Percentiles rank a stretch among this genome's conserved stretches.
phyloP scores from a whole-genome alignment of 2,329 filamentous ascomycete species.

The Penicillium decumbens region DNA sequence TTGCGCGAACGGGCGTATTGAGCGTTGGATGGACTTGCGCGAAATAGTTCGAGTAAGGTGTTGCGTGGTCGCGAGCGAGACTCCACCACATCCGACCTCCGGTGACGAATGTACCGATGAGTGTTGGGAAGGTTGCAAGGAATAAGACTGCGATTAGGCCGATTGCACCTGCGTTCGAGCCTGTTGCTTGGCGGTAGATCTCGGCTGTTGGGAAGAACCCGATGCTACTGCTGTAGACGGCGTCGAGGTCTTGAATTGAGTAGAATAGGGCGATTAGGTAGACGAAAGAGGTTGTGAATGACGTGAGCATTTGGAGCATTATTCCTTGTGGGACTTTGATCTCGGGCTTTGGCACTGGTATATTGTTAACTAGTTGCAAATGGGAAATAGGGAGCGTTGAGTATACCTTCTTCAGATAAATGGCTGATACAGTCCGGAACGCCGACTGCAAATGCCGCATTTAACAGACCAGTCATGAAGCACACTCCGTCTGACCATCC shows the following conservation, averaged over 20 bases:
- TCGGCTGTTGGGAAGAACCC: slow-evolving; percentile 58
- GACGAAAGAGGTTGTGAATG: slow-evolving; percentile 41
- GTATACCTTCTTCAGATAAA: slow-evolving; percentile 52
- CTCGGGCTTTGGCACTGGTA: slow-evolving; percentile 25
- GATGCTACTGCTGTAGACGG: slow-evolving; percentile 46
- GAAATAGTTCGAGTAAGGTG: slow-evolving; percentile 50
- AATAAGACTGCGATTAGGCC: slow-evolving; percentile 53
- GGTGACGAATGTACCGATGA: slow-evolving; percentile 54
- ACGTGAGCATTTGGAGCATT: slow-evolving; percentile 44
- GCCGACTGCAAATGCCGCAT: slow-evolving; percentile 63
- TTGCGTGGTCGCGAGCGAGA: slow-evolving; percentile 55
- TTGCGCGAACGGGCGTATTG: slow-evolving; percentile 54
- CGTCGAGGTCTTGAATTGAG: slow-evolving; percentile 43
- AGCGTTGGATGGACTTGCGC: slow-evolving; percentile 45
- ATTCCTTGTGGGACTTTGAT: slow-evolving; percentile 45
- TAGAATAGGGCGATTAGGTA: slow-evolving; percentile 47
- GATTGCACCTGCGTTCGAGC: slow-evolving; percentile 48
- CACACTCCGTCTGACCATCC: slow-evolving; percentile 32
- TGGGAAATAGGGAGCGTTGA: not conserved
- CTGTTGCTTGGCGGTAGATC: slow-evolving; percentile 60
- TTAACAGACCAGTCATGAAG: slow-evolving; percentile 58
- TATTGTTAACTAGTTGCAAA: not conserved
- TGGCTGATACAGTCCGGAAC: slow-evolving; percentile 61
- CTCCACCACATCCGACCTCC: slow-evolving; percentile 58
- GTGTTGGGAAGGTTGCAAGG: slow-evolving; percentile 50